These are phyloP conservation scores for Teunomyces aglyptinius DNA, from an alignment of 805 yeast genomes.

Conservation along the genomic window DNA sequence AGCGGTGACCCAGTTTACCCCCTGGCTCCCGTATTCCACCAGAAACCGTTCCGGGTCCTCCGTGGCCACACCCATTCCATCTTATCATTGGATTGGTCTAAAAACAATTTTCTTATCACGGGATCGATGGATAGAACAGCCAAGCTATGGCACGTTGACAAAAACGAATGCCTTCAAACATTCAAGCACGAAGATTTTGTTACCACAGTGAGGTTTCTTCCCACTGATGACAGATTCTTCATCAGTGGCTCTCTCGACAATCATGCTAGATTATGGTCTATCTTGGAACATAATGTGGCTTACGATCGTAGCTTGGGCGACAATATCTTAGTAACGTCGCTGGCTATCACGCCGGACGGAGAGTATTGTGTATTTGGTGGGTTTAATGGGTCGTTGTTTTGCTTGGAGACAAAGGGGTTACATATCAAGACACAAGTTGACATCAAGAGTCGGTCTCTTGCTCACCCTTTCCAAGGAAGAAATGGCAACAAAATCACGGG, in stretches of 20 bases:
- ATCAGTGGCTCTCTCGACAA: conserved; percentile 79
- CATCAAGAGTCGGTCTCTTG: conserved; percentile 25
- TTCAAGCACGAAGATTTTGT: conserved; percentile 81
- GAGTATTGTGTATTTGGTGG: conserved; percentile 71
- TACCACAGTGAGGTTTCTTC: conserved; percentile 77
- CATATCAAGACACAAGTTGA: conserved; percentile 36
- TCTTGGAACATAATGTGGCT: conserved; percentile 66
- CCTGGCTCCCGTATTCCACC: conserved; percentile 78
- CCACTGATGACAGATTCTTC: conserved; percentile 83
- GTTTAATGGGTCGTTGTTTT: conserved; percentile 65
- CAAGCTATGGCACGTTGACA: conserved; percentile 79
- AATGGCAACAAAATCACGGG: conserved; percentile 67
- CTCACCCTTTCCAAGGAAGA: conserved; percentile 20
- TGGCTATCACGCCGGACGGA: conserved; percentile 65
- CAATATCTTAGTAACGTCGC: conserved; percentile 69
- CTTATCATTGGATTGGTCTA: conserved; percentile 83
- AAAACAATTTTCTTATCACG: conserved; percentile 73
- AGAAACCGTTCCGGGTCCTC: conserved; percentile 57
- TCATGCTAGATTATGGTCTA: conserved; percentile 76
- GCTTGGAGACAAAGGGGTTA: conserved; percentile 64
- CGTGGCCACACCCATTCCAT: conserved; percentile 70
- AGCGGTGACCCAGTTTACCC: conserved; percentile 20
- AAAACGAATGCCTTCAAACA: conserved; percentile 57
- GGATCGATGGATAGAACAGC: conserved; percentile 86
- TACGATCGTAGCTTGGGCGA: conserved; percentile 52